Base-by-base conservation (phyloP, 2,329 filamentous ascomycete species). In the Colletotrichum gloeosporioides region DNA sequence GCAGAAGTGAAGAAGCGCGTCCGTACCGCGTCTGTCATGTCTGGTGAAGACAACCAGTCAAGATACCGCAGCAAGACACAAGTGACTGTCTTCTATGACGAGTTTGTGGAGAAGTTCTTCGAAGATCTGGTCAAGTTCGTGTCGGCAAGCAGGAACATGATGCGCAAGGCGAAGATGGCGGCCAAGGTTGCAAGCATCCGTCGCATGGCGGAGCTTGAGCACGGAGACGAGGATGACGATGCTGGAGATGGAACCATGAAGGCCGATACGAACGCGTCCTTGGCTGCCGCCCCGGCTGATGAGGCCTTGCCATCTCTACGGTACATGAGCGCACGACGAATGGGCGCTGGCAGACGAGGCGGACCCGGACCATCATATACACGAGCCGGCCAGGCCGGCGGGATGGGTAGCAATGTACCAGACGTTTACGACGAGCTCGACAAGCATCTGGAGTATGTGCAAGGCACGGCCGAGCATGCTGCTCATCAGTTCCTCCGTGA, bases 21-120 rank as follows among this genome's bases (percentile, higher is more conserved):
- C 69, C 87, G 89, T 69, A 88, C 89, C 15, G 85, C 89, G 29
- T 92, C 90, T 0, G 85, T 91, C 79, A 79, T 88, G 67, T 91
- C 89, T 57, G 86, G 84, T 44, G 86, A 86, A 49, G 89, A 90
- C 13, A 82, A 85, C 3, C 82, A 87, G 1, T 84, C 87, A 13
- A 91, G 92, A 77, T 94, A 94, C 82, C 92, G 94, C 71, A 92
- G 92, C 5, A 91, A 94, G 78, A 93, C 90, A 73, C 94, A 95
- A 89, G 93, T 96, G 63, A 93, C 97, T 55, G 94, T 98, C n/a
- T 96, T 95, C 84, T 98, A 98, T 82, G 96, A 98, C 82, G 95
- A 94, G 79, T 93, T 95, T 77, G 93, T 98, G 5, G 96, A 98
- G 82, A 92, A 92, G 67, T 92, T 93, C 53, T 95, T 98, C 78